phyloP scores from a whole-genome alignment of 176 grass and related monocot genomes.

The Musa schizocarpa region DNA sequence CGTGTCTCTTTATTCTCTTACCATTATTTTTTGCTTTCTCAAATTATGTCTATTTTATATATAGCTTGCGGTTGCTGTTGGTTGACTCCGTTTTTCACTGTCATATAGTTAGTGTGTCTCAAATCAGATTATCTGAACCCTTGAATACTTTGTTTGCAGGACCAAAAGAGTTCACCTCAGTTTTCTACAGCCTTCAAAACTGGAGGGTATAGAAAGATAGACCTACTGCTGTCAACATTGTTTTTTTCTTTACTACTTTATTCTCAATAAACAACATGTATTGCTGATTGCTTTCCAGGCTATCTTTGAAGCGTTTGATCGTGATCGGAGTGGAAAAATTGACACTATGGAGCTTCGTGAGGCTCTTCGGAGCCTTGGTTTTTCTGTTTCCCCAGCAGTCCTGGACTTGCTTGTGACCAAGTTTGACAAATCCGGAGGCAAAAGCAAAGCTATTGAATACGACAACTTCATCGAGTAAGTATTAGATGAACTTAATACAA shows the following conservation, averaged over 20 bases:
- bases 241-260: background rate
- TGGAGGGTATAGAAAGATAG: conserved; percentile 58
- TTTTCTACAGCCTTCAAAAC: conserved; percentile 96
- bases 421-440: conserved; percentile 93
- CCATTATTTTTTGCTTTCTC: background rate
- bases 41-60: background rate
- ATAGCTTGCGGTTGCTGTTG: too few species aligned
- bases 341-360: conserved; percentile 70
- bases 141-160: conserved; percentile 33
- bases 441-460: conserved; percentile 71
- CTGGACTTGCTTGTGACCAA: conserved; percentile 85
- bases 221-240: background rate
- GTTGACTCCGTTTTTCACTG: background rate
- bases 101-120: background rate
- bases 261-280: background rate
- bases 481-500: background rate
- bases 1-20: background rate
- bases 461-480: conserved; percentile 99
- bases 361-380: conserved; percentile 84
- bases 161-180: conserved; percentile 77
- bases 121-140: background rate
- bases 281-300: conserved; percentile 30
- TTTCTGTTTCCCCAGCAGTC: conserved; percentile 69
- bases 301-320: conserved; percentile 88
- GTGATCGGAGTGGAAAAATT: conserved; percentile 83